Conservation (phyloP, 2,329 filamentous ascomycete genomes). For the Hypoxylon sp. region DNA sequence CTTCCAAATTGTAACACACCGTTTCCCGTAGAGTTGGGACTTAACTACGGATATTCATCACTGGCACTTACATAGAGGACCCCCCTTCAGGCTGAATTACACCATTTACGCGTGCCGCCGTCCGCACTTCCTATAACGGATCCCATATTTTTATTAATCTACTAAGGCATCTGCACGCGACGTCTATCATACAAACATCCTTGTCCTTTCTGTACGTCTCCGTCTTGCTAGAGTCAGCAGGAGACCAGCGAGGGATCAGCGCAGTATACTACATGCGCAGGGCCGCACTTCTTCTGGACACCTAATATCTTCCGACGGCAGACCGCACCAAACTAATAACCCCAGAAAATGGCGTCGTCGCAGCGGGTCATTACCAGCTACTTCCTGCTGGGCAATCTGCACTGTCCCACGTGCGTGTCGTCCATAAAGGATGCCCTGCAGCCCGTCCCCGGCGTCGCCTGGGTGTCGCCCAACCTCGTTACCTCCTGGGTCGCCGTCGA, state of each 20-base stretch:
- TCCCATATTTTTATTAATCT: constrained; percentile 27
- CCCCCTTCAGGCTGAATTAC: constrained; percentile 42
- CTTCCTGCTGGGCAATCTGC: constrained; percentile 78
- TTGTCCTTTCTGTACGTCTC: constrained; percentile 33
- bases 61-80: constrained; percentile 22
- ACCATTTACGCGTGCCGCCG: constrained; percentile 31
- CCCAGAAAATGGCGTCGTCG: constrained; percentile 43
- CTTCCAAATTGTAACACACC: constrained; percentile 8
- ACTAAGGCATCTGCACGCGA: constrained; percentile 26
- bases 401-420: constrained; percentile 80
- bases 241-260: constrained; percentile 27
- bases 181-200: constrained; percentile 21
- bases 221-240: constrained; percentile 35
- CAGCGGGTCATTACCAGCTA: constrained; percentile 62
- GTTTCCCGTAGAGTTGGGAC: constrained; percentile 23
- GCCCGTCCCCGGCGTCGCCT: constrained; percentile 59
- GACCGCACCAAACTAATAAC: constrained; percentile 28
- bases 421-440: constrained; percentile 71
- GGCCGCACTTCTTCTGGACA: constrained; percentile 15
- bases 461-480: constrained; percentile 77
- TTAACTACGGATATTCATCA: constrained; percentile 12
- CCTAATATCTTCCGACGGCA: constrained; percentile 22
- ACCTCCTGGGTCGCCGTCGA: constrained; percentile 70
- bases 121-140: constrained; percentile 40
- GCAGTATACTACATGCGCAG: constrained; percentile 10